phyloP scores from a whole-genome alignment of 192 early-diverging fungal species.

The Podila clonocystis region DNA sequence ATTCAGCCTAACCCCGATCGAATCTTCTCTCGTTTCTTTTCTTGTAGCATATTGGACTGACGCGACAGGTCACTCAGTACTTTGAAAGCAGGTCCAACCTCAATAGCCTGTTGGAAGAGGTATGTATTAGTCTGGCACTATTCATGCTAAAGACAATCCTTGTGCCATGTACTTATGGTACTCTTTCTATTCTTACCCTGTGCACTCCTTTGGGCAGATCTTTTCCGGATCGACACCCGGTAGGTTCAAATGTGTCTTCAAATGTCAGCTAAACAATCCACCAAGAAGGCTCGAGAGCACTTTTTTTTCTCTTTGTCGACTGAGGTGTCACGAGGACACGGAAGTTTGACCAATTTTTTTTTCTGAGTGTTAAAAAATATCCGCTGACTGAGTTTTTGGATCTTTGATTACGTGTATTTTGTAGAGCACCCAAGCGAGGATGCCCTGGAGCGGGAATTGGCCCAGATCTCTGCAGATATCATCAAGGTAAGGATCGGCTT shows the following conservation, averaged over 20 bases:
- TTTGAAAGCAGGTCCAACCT: slow-evolving; percentile 42
- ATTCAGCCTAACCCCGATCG: not conserved
- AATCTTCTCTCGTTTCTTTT: not conserved
- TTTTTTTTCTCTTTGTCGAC: not conserved
- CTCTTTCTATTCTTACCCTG: slow-evolving; percentile 1
- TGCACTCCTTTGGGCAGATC: slow-evolving; percentile 20
- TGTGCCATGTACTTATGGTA: not conserved
- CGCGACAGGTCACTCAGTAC: slow-evolving; percentile 46
- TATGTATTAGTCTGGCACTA: slow-evolving; percentile 2
- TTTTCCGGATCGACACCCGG: slow-evolving; percentile 48
- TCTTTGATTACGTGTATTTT: not conserved
- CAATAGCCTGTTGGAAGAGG: slow-evolving; percentile 38
- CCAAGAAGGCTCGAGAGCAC: not conserved
- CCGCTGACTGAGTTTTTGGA: too few species aligned
- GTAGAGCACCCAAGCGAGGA: slow-evolving; percentile 40
- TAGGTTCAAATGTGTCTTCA: slow-evolving; percentile 6
- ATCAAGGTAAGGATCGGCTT: slow-evolving; percentile 2
- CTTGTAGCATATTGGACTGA: slow-evolving; percentile 45
- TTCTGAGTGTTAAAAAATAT: too few species aligned
- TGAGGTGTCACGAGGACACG: too few species aligned
- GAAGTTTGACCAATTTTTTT: too few species aligned
- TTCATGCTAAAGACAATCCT: not conserved
- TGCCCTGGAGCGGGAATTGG: slow-evolving; percentile 28
- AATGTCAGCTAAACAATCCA: not conserved
- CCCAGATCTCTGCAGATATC: slow-evolving; percentile 29